Evolutionary conservation across 192 early-diverging fungal genomes (phyloP), one percentile per base, ranked within the genome.

Genomic region (Spizellomyces punctatus): DNA sequence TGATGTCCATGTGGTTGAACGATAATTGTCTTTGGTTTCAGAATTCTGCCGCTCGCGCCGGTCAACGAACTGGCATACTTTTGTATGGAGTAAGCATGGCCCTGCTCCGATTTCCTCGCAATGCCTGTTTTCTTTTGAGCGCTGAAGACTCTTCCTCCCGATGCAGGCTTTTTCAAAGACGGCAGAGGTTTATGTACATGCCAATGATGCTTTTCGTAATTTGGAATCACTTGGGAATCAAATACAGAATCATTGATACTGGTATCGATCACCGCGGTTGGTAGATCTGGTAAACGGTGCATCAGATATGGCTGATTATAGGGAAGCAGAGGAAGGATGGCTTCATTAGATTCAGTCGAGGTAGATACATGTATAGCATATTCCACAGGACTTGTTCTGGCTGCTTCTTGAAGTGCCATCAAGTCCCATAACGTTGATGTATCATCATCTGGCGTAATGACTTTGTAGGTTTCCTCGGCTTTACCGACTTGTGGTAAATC

Each of bases 41-140:
- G 43, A 19, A 73, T n/a, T 10, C 43, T 19, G 10, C 71, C 71
- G 47, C 46, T 44, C 57, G 64, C 71, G 6, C 71, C 71, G 10
- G 71, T 73, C 42, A 73, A 46, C 36, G 63, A 66, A 5, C 12
- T 46, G 8, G 71, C 71, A 58, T 73, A 73, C 10, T 64, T 54
- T 41, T 63, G 61, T 19, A 71, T 71, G 14, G 52, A 71, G 9
- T 3, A 27, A 10, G 69, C 69, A 22, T 71, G 69, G 6, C 61
- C 46, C 42, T 71, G 69, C 9, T 71, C 69, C 16, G 44, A 19
- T 21, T 64, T 63, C 10, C 61, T 45, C n/a, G 49, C 69, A 10
- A 41, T 4, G 1, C 59, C 61, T 5, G 69, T 60, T n/a, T 43
- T 12, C n/a, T 48, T 16, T 42, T 63, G 46, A 6, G 61, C 58